Evolutionary conservation across 1,284 basidiomycete genomes (phyloP).

Genomic region (Anthracocystis panici-leucophaei): DNA sequence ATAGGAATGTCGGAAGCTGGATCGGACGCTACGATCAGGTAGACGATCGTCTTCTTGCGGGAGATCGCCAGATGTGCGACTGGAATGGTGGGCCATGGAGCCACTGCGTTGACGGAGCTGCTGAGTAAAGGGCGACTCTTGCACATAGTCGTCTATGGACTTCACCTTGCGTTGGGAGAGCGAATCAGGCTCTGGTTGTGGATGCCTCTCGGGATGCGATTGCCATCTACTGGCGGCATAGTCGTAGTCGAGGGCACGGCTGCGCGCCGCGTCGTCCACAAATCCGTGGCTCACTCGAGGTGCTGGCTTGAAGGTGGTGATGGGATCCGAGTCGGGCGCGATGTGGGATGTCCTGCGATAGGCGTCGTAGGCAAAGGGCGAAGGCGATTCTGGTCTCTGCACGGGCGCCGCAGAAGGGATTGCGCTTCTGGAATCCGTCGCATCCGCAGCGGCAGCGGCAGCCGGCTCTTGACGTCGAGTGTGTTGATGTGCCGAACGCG

Average conservation of each 20-base stretch:
- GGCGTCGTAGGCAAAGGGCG: constrained; percentile 45
- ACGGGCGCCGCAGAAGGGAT: background rate
- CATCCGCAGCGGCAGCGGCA: background rate
- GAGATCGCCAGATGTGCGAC: background rate
- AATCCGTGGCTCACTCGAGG: constrained; percentile 18
- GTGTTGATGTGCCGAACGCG: constrained; percentile 1
- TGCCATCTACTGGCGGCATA: background rate
- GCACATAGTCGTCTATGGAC: constrained; percentile 45
- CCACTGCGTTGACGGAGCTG: constrained; percentile 16
- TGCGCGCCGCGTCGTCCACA: constrained; percentile 16
- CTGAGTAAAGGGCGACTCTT: constrained; percentile 14
- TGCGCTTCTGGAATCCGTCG: background rate
- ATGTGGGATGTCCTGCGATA: constrained; percentile 16
- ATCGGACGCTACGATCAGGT: constrained; percentile 19
- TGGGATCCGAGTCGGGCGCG: background rate
- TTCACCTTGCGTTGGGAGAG: constrained; percentile 19
- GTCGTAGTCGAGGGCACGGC: constrained; percentile 16
- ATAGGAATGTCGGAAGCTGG: constrained; percentile 19
- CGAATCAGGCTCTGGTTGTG: background rate
- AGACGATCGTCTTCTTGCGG: constrained; percentile 25
- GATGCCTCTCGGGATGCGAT: background rate
- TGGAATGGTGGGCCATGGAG: constrained; percentile 18
- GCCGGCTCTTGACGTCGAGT: constrained; percentile 4
- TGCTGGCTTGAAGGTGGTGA: background rate
- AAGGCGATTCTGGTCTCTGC: constrained; percentile 31